Percentiles rank a stretch among this genome's conserved stretches.
These are phyloP conservation scores for Vaccinium vitisidaea DNA, from an alignment of 148 eudicot species.

Conservation along the genomic window DNA sequence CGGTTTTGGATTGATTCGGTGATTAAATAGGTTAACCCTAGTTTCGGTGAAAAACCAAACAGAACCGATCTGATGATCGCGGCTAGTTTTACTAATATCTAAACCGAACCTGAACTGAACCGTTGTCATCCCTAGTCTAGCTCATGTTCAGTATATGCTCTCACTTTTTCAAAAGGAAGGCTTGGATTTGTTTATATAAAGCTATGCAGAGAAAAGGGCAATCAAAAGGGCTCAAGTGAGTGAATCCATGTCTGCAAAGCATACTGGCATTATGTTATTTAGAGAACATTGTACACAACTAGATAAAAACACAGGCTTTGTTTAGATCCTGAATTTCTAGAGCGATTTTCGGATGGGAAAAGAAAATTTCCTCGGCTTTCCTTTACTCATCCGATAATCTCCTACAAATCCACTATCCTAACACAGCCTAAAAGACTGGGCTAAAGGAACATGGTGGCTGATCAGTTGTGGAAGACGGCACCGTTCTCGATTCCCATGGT, in stretches of 20 bases:
- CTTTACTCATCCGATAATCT: background rate
- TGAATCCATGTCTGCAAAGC: background rate
- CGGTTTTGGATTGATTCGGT: no score
- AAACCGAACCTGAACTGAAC: no score
- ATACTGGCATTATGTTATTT: background rate
- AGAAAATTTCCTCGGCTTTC: background rate
- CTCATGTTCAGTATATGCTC: no score
- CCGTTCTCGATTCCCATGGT: constrained; percentile 43
- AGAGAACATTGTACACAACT: background rate
- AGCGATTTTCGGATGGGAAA: background rate
- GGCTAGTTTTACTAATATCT: no score
- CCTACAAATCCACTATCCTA: background rate
- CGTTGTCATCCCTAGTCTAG: no score
- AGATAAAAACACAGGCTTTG: background rate
- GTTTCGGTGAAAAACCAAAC: no score
- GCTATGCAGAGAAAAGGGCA: no score
- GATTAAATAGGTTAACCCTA: no score
- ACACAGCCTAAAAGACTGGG: background rate
- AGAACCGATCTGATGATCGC: no score
- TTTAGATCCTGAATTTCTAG: background rate
- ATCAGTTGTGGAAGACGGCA: constrained; percentile 29
- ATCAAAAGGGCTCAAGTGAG: background rate
- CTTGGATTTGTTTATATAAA: no score
- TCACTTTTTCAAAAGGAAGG: no score
- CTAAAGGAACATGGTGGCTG: background rate